Evolutionary conservation across 148 eudicot species (phyloP).

Genomic region (Chenopodium berlandieri): DNA sequence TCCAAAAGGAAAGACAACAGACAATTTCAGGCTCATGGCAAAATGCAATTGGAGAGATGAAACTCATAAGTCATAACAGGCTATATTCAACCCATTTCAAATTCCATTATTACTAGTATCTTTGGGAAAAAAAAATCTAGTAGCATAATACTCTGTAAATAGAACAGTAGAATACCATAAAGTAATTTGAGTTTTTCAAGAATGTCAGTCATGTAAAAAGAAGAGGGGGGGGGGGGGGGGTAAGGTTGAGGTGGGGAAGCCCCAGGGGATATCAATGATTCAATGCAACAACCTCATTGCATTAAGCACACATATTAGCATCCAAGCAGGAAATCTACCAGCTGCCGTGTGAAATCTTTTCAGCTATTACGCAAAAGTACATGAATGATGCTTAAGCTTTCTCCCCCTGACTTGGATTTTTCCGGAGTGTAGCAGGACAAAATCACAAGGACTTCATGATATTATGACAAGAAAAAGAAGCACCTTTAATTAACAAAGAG

Average conservation of each 20-base stretch:
- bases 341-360: not conserved
- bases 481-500: not conserved
- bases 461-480: not conserved
- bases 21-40: not conserved
- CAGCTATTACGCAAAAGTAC: not conserved
- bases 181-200: not conserved
- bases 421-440: not conserved
- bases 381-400: not conserved
- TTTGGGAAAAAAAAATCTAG: not conserved
- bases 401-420: not conserved
- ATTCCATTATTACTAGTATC: too few species aligned
- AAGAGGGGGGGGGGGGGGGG: not conserved
- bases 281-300: not conserved
- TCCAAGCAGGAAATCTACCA: not conserved
- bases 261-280: too few species aligned
- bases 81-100: not conserved
- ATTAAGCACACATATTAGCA: not conserved
- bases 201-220: not conserved
- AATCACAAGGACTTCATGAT: not conserved
- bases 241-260: too few species aligned
- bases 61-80: too few species aligned
- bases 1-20: too few species aligned
- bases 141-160: not conserved
- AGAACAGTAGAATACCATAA: not conserved
- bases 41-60: too few species aligned